Conservation (phyloP, 352 stramenopile species). For the Pythium aristosporum region DNA sequence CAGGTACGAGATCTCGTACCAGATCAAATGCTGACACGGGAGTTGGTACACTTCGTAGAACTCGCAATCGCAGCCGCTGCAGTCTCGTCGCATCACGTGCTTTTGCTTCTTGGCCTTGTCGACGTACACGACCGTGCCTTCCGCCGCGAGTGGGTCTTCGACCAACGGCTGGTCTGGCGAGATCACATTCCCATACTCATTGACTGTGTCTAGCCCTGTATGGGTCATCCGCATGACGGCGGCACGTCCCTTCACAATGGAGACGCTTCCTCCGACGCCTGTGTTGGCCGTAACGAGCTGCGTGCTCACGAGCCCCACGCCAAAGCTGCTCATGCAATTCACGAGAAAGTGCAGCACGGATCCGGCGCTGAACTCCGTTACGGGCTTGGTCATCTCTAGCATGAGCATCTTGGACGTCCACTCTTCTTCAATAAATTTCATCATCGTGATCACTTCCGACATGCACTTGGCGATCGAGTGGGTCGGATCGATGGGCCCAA, state of each 20-base stretch:
- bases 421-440: slow-evolving; percentile 68
- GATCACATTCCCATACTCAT: slow-evolving; percentile 14
- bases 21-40: slow-evolving; percentile 72
- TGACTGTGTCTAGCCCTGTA: slow-evolving; percentile 5
- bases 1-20: slow-evolving; percentile 65
- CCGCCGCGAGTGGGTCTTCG: slow-evolving; percentile 18
- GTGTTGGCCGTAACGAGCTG: slow-evolving; percentile 57
- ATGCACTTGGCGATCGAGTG: slow-evolving; percentile 51
- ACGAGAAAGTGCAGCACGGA: slow-evolving; percentile 63
- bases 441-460: slow-evolving; percentile 60
- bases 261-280: slow-evolving; percentile 27
- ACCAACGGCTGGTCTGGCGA: slow-evolving; percentile 10
- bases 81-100: slow-evolving; percentile 57
- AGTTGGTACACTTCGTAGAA: slow-evolving; percentile 68
- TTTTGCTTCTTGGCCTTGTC: slow-evolving; percentile 61
- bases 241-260: slow-evolving; percentile 29
- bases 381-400: slow-evolving; percentile 68
- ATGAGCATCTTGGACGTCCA: slow-evolving; percentile 76
- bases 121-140: slow-evolving; percentile 47
- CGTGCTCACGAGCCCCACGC: slow-evolving; percentile 53
- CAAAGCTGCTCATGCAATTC: slow-evolving; percentile 73
- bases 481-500: slow-evolving; percentile 7
- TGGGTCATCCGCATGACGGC: slow-evolving; percentile 27
- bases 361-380: slow-evolving; percentile 56
- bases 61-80: slow-evolving; percentile 60